Percentiles rank a stretch among this genome's conserved stretches.
Evolutionary conservation across 495 filamentous ascomycete species (phyloP).

Genomic region (Mytilinidion resinicola): DNA sequence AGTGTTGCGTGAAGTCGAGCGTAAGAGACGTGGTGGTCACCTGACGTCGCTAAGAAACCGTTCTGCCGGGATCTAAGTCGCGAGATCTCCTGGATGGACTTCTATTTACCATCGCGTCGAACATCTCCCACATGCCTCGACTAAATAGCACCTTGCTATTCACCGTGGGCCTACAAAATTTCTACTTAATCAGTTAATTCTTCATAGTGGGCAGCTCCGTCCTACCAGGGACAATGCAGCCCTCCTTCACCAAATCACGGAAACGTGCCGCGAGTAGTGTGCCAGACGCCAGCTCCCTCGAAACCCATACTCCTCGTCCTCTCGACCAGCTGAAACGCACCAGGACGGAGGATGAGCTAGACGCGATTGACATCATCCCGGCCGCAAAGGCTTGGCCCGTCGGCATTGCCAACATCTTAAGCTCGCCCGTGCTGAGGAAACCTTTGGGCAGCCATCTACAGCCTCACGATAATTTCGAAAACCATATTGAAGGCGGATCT

Average conservation of each 20-base stretch:
- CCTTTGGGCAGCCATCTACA: constrained; percentile 1
- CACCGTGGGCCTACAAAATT: too few relatives aligned
- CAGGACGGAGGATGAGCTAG: constrained; percentile 17
- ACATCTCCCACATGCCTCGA: too few relatives aligned
- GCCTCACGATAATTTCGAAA: constrained; percentile 16
- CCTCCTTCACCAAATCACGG: neutral
- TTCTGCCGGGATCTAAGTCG: too few relatives aligned
- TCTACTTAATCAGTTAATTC: neutral
- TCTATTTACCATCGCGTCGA: too few relatives aligned
- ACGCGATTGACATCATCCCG: constrained; percentile 7
- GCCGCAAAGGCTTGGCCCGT: constrained; percentile 21
- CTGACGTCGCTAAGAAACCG: too few relatives aligned
- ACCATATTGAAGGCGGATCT: constrained; percentile 3
- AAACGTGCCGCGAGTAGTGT: neutral
- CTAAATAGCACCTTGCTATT: too few relatives aligned
- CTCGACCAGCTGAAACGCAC: constrained; percentile 11
- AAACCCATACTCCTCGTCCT: constrained; percentile 6
- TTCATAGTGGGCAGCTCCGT: neutral
- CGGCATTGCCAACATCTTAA: constrained; percentile 18
- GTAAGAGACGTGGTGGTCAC: too few relatives aligned
- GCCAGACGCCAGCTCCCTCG: neutral
- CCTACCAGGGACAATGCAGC: neutral
- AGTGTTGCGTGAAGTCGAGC: too few relatives aligned
- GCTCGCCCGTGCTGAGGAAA: constrained; percentile 14
- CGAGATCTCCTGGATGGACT: too few relatives aligned